phyloP scores from a whole-genome alignment of 441 rosid genomes.

The Isatis lusitanica region DNA sequence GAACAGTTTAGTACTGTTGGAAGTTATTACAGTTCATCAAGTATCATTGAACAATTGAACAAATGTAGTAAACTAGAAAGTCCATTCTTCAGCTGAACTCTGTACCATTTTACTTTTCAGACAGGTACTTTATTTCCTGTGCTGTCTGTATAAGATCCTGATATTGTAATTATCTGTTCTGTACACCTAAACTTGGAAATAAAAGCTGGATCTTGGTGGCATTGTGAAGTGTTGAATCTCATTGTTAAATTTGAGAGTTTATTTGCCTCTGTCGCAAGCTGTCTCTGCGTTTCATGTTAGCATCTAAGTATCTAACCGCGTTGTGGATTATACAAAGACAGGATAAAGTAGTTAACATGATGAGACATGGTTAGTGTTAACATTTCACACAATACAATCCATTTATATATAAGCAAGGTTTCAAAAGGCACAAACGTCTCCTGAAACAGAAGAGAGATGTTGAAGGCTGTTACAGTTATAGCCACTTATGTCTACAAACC shows the following conservation, averaged over 20 bases:
- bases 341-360: not conserved
- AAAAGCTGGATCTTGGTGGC: not conserved
- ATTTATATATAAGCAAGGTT: slow-evolving; percentile 16
- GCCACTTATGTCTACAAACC: slow-evolving; percentile 33
- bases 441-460: slow-evolving; percentile 12
- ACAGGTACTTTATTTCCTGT: not conserved
- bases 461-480: slow-evolving; percentile 26
- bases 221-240: slow-evolving; percentile 2
- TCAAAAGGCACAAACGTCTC: slow-evolving; percentile 18
- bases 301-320: not conserved
- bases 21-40: slow-evolving; percentile 6
- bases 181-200: slow-evolving; percentile 1
- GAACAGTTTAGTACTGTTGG: not conserved
- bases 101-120: slow-evolving; percentile 19
- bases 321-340: not conserved
- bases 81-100: slow-evolving; percentile 18
- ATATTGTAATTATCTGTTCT: slow-evolving; percentile 10
- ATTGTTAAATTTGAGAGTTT: slow-evolving; percentile 2
- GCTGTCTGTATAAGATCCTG: slow-evolving; percentile 18
- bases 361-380: not conserved
- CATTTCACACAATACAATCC: slow-evolving; percentile 17
- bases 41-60: slow-evolving; percentile 6
- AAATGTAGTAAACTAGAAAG: slow-evolving; percentile 21
- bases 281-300: not conserved
- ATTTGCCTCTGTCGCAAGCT: not conserved